Conservation (phyloP, 1,139 yeast species). For the Suhomyces yuchorum region DNA sequence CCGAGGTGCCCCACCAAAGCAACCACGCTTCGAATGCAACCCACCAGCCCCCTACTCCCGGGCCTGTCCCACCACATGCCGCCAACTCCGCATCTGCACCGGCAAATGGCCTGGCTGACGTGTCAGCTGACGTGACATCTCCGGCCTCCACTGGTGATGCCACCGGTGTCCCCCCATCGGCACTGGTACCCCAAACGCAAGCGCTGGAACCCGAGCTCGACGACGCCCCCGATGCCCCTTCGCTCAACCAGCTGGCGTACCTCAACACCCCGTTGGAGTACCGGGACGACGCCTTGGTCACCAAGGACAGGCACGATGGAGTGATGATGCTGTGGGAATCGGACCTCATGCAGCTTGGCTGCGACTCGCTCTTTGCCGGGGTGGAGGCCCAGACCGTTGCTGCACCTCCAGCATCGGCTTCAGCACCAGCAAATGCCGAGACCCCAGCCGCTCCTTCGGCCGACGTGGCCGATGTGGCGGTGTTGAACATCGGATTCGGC, state of each 20-base stretch:
- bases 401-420: no score
- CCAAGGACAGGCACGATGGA: slow-evolving; percentile 77
- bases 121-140: not conserved
- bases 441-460: no score
- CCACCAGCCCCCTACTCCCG: not conserved
- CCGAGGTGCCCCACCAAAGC: slow-evolving; percentile 4
- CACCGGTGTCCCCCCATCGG: not conserved
- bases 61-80: not conserved
- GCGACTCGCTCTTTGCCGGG: slow-evolving; percentile 62
- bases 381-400: slow-evolving; percentile 31
- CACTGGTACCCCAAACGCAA: no score
- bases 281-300: slow-evolving; percentile 68
- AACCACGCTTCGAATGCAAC: slow-evolving; percentile 1
- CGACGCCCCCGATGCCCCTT: slow-evolving; percentile 49
- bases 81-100: not conserved
- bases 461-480: slow-evolving; percentile 40
- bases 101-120: not conserved
- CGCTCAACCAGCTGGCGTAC: slow-evolving; percentile 66
- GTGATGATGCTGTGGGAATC: slow-evolving; percentile 99
- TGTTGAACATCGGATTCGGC: slow-evolving; percentile 90
- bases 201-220: slow-evolving; percentile 1
- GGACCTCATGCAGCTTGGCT: slow-evolving; percentile 77
- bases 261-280: slow-evolving; percentile 69
- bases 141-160: not conserved
- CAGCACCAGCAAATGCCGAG: no score